Conservation (phyloP, 352 stramenopile genomes). For the Globisporangium spiculum region DNA sequence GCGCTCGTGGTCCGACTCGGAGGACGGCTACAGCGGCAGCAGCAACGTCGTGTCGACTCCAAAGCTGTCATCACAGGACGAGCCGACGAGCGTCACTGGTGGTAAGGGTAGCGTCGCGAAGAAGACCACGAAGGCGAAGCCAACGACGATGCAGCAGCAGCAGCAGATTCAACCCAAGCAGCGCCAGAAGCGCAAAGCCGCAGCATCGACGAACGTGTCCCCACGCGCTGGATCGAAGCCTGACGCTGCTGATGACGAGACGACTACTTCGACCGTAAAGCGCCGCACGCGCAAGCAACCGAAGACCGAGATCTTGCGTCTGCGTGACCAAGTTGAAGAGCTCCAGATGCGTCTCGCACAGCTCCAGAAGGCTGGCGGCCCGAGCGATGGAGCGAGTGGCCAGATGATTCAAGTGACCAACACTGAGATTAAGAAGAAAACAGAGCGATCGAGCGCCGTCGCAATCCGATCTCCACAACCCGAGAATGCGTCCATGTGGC, state of each 20-base stretch:
- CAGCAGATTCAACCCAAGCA: background rate
- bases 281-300: constrained; percentile 12
- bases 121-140: background rate
- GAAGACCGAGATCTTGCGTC: constrained; percentile 12
- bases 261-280: background rate
- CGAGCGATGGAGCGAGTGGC: background rate
- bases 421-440: background rate
- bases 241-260: background rate
- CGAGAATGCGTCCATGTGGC: constrained; percentile 11
- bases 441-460: background rate
- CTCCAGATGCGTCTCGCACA: constrained; percentile 13
- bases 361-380: constrained; percentile 12
- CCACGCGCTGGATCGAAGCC: background rate
- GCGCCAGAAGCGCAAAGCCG: constrained; percentile 12
- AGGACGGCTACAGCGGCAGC: background rate
- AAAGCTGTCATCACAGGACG: background rate
- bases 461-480: background rate
- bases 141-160: background rate
- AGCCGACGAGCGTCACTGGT: background rate
- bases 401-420: background rate
- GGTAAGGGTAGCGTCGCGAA: background rate
- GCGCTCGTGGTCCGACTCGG: constrained; percentile 10
- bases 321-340: constrained; percentile 16
- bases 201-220: background rate
- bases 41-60: background rate